Evolutionary conservation across 768 basidiomycete species (phyloP).

Genomic region (Boletus sp.): DNA sequence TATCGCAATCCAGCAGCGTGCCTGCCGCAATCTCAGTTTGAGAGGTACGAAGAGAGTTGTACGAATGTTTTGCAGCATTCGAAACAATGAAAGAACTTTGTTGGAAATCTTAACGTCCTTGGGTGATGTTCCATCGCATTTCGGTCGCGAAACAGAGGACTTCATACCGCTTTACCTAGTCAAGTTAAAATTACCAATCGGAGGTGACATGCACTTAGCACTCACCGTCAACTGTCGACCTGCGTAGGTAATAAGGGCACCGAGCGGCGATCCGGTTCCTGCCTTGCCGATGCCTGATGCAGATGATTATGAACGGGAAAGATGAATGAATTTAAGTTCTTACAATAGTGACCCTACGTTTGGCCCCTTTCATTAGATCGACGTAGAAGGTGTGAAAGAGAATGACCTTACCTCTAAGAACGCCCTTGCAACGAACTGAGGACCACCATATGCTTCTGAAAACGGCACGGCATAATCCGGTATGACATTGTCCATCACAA

Average conservation of each 20-base stretch:
- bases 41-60: background rate
- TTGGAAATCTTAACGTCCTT: constrained; percentile 4
- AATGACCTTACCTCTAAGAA: constrained; percentile 19
- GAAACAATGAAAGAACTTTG: constrained; percentile 24
- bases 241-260: constrained; percentile 24
- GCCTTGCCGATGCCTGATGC: constrained; percentile 25
- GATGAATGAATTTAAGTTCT: background rate
- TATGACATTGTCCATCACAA: constrained; percentile 27
- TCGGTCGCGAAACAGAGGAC: constrained; percentile 28
- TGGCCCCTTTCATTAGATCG: background rate
- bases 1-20: constrained; percentile 13
- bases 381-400: background rate
- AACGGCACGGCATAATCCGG: constrained; percentile 30
- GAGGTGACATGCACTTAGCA: background rate
- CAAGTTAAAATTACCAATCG: background rate
- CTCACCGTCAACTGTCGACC: constrained; percentile 26
- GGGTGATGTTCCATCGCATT: constrained; percentile 24
- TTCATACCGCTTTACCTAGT: constrained; percentile 27
- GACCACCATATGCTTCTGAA: constrained; percentile 25
- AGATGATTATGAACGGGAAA: background rate
- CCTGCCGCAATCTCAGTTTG: background rate
- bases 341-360: constrained; percentile 27
- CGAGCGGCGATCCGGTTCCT: constrained; percentile 25
- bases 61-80: background rate
- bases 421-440: constrained; percentile 29